Conservation (phyloP, 176 grass and related monocot species). For the Aegilops speltoides region DNA sequence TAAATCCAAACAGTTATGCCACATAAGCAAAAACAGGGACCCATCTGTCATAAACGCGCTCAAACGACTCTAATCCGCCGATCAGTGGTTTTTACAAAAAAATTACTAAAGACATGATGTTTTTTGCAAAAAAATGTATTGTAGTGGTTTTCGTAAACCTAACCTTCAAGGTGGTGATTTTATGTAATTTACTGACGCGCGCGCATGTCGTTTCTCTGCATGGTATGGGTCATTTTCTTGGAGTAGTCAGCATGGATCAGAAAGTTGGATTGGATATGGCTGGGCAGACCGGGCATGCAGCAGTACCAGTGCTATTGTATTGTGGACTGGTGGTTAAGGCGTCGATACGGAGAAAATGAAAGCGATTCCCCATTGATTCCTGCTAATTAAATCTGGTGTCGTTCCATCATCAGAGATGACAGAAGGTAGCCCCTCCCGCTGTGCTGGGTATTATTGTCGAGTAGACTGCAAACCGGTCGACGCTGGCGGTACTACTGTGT, state of each 20-base stretch:
- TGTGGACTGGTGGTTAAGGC: slow-evolving; percentile 4
- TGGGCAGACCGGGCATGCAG: neutral
- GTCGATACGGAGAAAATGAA: neutral
- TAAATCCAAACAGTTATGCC: too few relatives aligned
- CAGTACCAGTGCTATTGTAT: too few relatives aligned
- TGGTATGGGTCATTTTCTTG: neutral
- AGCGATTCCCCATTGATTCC: neutral
- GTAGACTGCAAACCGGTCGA: neutral
- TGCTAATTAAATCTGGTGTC: neutral
- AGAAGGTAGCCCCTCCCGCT: neutral
- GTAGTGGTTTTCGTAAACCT: too few relatives aligned
- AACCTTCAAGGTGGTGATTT: too few relatives aligned
- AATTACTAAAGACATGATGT: too few relatives aligned
- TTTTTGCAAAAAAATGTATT: too few relatives aligned
- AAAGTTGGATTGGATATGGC: neutral
- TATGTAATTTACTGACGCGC: neutral
- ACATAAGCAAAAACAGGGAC: too few relatives aligned
- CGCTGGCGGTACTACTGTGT: too few relatives aligned
- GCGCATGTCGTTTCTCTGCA: neutral
- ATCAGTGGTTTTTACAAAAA: too few relatives aligned
- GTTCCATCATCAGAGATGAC: neutral
- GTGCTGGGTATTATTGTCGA: neutral
- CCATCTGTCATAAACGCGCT: too few relatives aligned
- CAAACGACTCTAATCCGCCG: too few relatives aligned
- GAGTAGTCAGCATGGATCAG: neutral